Base-by-base conservation (phyloP, 495 filamentous ascomycete species). In the Penicillium salamii region DNA sequence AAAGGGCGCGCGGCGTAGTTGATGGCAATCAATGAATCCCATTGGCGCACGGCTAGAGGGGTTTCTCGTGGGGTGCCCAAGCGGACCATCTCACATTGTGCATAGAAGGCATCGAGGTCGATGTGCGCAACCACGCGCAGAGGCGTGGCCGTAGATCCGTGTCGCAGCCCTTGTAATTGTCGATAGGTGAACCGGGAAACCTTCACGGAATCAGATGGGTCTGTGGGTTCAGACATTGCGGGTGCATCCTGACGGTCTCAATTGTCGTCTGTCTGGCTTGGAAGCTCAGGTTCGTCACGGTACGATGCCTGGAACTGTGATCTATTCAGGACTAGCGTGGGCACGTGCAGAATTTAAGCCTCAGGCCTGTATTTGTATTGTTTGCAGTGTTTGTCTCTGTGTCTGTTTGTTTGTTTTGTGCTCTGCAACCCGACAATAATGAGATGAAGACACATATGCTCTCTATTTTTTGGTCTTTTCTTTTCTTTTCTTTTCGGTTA, bases 51-150 rank as follows among this genome's bases (percentile, higher is more conserved):
- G 2, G 93, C 93, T 26, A 98, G 78, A 5, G 93, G 93, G 41
- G 81, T 78, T 31, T 88, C 80, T 49, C 87, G 83, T 31, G 86
- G 70, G 9, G 88, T 76, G 9, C 81, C 84, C 29, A 97, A 76
- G 7, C 95, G 85, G 3, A 95, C 84, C 78, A 89, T 91, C 67
- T 97, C 93, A 55, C 87, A 96, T 78, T 98, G 93, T 3, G 95
- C 93, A 58, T 98, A 98, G 69, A 97, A 97, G 39, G 92, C 93
- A 79, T 98, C 93, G 53, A 98, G 83, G 65, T 98, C 93, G 50
- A 97, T 79, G 61, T 97, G 93, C 15, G 91, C 89, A 41, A 96
- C 83, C 11, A 91, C 86, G 41, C 93, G 84, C 13, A 98, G 77
- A 13, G 91, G 93, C 41, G 83, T 89, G 4, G 81, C 80, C 0